Base-by-base conservation (phyloP, 2,329 filamentous ascomycete genomes). In the Biscogniauxia mediterranea region DNA sequence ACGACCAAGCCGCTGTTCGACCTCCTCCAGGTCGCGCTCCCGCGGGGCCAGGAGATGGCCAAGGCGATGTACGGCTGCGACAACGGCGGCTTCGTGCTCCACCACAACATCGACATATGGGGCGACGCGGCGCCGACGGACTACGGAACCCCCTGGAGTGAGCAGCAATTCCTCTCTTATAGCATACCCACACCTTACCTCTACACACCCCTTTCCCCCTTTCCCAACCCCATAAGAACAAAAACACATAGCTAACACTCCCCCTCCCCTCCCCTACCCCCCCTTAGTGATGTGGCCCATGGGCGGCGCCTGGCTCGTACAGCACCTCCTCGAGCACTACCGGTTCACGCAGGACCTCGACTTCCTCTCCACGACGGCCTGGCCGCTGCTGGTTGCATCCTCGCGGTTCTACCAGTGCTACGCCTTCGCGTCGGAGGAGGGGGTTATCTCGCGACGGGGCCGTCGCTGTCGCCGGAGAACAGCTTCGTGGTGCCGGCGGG, bases 71-170 rank as follows among this genome's bases (percentile, higher is more conserved):
- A 78, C 52, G 73, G 73, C 15, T 77, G 75, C 56, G 60, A 64
- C n/a, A 59, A 61, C 56, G 56, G 56, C 19, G 76, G 77, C 1
- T 76, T 72, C 64, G 74, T 75, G 5, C 69, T 71, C 2, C 76
- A 78, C 54, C 75, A 78, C 57, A 78, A 78, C 55, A 75, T 75
- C 0, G 76, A 78, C 50, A 70, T 78, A 17, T 78, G 75, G 74
- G 76, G 66, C 1, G 76, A 78, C 50, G 72, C 76, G 0, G 74
- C 74, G 7, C 76, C 76, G 0, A 70, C 74, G 5, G 76, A 77
- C 58, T 69, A 68, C 11, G 72, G 58, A 7, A 64, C 66, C 3
- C 65, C 68, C 5, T 68, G 65, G 7, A 75, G 38, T 46, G 17
- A 46, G 38, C 38, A 17, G 17, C 28, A 8, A 4, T 32, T 13